Conservation (phyloP, 441 rosid species). For the Sinapis alba region DNA sequence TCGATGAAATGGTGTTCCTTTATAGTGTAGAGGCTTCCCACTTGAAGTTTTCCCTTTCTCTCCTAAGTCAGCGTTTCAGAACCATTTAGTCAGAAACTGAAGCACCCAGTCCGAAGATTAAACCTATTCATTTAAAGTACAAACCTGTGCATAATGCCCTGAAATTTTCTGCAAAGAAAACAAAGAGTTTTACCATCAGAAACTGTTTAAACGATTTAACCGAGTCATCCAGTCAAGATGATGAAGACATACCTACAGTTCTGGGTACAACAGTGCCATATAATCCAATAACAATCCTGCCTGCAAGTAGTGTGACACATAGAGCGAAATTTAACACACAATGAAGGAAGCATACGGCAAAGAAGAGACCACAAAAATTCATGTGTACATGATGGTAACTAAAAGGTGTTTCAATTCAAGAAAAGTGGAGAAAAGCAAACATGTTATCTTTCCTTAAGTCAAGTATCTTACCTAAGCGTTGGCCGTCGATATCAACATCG, state of each 20-base stretch:
- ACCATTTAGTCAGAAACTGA: background rate
- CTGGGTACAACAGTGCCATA: constrained; percentile 89
- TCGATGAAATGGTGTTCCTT: constrained; percentile 89
- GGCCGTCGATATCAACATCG: constrained; percentile 91
- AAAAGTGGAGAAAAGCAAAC: background rate
- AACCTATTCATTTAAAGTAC: background rate
- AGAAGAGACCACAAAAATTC: background rate
- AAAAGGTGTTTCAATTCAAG: constrained; percentile 1
- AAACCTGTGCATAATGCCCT: constrained; percentile 94
- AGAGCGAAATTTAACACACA: background rate
- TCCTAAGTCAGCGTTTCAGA: constrained; percentile 46
- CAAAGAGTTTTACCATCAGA: constrained; percentile 28
- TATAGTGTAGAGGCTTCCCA: constrained; percentile 72
- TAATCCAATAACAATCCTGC: constrained; percentile 93
- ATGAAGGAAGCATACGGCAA: background rate
- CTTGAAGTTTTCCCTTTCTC: constrained; percentile 61
- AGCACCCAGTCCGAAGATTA: background rate
- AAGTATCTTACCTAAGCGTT: constrained; percentile 61
- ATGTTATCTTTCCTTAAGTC: background rate
- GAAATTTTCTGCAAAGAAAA: constrained; percentile 78
- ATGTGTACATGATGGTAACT: background rate
- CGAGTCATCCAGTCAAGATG: constrained; percentile 10
- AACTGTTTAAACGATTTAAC: background rate
- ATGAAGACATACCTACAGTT: constrained; percentile 76
- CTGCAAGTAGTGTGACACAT: constrained; percentile 48